Conservation (phyloP, 1,139 yeast genomes). For the Kodamaea alishanica region DNA sequence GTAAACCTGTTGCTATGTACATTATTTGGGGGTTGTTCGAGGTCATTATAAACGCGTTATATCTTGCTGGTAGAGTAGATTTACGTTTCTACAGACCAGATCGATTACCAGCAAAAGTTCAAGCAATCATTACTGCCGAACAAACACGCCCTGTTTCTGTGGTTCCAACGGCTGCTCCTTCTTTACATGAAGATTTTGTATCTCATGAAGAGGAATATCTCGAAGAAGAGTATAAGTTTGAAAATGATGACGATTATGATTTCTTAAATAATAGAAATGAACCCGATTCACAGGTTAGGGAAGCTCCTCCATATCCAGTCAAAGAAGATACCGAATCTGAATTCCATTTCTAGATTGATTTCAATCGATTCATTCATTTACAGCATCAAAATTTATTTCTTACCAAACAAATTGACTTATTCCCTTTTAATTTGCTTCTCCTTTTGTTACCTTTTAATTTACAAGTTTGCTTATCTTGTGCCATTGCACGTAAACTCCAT, state of each 20-base stretch:
- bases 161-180: conserved; percentile 6
- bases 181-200: not conserved
- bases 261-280: conserved; percentile 7
- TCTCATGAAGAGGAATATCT: conserved; percentile 5
- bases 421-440: too few species aligned
- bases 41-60: conserved; percentile 31
- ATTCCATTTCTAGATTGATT: conserved; percentile 15
- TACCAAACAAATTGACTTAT: too few species aligned
- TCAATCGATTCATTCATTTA: not conserved
- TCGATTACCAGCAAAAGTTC: conserved; percentile 34
- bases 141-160: conserved; percentile 19
- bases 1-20: conserved; percentile 31
- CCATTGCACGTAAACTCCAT: too few species aligned
- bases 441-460: too few species aligned
- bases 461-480: too few species aligned
- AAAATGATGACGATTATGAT: conserved; percentile 8
- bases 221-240: conserved; percentile 6
- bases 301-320: conserved; percentile 8
- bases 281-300: conserved; percentile 1
- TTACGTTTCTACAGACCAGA: conserved; percentile 47
- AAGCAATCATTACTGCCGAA: conserved; percentile 41
- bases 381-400: too few species aligned
- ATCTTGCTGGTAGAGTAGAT: conserved; percentile 44
- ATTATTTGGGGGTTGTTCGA: conserved; percentile 42
- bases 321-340: conserved; percentile 16